Evolutionary conservation across 2,329 filamentous ascomycete species (phyloP).

Genomic region (Leptographium lundbergii): DNA sequence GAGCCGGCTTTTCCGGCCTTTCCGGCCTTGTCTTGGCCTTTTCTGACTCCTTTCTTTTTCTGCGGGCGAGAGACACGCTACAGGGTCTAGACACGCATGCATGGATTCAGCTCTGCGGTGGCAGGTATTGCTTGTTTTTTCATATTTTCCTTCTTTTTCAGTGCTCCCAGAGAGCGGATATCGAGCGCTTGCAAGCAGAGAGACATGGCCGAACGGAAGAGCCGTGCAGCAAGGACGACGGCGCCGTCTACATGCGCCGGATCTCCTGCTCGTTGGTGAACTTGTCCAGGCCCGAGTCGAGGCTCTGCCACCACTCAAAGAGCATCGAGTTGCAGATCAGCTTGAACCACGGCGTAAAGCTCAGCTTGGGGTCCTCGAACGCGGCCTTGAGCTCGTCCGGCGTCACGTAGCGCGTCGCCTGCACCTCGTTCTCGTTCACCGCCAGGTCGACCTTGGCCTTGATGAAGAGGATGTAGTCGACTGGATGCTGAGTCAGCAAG

Average conservation of each 20-base stretch:
- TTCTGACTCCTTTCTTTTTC: no score
- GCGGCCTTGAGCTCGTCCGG: conserved; percentile 70
- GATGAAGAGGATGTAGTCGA: conserved; percentile 99
- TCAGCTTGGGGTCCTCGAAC: conserved; percentile 68
- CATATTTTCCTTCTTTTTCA: no score
- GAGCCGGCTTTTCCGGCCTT: no score
- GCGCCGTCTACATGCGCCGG: conserved; percentile 57
- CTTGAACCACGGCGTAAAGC: conserved; percentile 98
- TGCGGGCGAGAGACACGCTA: no score
- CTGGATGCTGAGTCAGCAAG: conserved; percentile 27
- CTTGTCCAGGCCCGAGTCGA: conserved; percentile 69
- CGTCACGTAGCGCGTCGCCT: conserved; percentile 72
- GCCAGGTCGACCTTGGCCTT: conserved; percentile 79
- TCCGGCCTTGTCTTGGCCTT: no score
- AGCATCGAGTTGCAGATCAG: conserved; percentile 96
- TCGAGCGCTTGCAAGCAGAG: neutral
- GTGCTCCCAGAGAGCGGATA: neutral
- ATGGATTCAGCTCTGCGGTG: no score
- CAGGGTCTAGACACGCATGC: no score
- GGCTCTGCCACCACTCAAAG: conserved; percentile 91
- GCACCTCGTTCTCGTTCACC: conserved; percentile 78
- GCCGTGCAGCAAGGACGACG: no score
- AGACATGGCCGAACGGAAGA: neutral
- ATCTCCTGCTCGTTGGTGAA: conserved; percentile 81
- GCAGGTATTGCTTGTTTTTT: no score